Base-by-base conservation (phyloP, 805 yeast species). In the Spathaspora girioi region DNA sequence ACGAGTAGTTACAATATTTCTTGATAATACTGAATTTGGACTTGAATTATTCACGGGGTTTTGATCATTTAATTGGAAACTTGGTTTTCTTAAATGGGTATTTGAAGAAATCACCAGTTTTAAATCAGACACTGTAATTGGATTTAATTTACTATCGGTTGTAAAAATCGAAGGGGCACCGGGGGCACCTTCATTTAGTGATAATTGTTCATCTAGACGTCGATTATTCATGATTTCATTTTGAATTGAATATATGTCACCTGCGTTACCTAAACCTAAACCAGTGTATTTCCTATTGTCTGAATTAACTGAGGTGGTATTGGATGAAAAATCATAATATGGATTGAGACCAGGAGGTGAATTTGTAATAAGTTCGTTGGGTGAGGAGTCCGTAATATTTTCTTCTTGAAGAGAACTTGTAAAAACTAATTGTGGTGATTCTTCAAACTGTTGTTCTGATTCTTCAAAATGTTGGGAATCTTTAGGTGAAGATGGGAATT, bases 221-320 rank as follows among this genome's bases (percentile, higher is more conserved):
- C 26, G 11, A 29, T 29, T 51, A 19, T 40, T 45, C 49, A 48
- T 29, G 50, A 67, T 50, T 43, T 71, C 77, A 2, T 75, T 69
- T 50, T 72, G 74, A 44, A 73, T 73, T 3, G 76, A 70, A 5
- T 69, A 61, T 19, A 73, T 73, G 52, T 73, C 78, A 38, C 67
- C 67, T 11, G 71, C 68, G n/a, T 63, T 69, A 11, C 78, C 78
- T 41, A 73, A 56, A 1, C 78, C 78, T 31, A 51, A 43, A 11
- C 55, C 55, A 11, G 55, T 50, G 17, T 49, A 50, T 10, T 47
- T 27, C 18, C 53, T 47, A 19, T 47, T 46, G 9, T 50, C 53
- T 8, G 50, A 47, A 40, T 46, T 47, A 4, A 40, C 11, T 11
- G 53, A 46, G 8, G 35, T 43, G 27, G 8, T 45, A 42, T 46